These are phyloP conservation scores for Leccinum subspadiceum DNA, from an alignment of 1,284 basidiomycete species.

Conservation along the genomic window DNA sequence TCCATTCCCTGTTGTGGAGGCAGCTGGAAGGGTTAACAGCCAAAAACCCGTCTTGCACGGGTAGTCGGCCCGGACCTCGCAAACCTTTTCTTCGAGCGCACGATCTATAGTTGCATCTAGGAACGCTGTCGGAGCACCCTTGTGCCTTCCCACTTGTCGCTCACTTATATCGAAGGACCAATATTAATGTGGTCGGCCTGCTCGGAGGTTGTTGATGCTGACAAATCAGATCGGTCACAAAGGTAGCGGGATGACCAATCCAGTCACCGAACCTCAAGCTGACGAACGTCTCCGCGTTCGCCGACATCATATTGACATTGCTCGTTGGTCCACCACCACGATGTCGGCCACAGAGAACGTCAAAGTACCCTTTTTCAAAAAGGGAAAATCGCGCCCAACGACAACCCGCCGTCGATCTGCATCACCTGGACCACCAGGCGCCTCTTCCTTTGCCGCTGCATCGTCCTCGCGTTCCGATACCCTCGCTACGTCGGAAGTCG, in stretches of 20 bases:
- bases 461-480: conserved; percentile 35
- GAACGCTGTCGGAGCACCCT: neutral
- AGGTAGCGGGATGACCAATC: conserved; percentile 23
- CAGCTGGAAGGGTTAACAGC: neutral
- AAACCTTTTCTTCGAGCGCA: neutral
- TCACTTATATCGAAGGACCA: neutral
- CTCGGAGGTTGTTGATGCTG: neutral
- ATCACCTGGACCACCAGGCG: conserved; percentile 28
- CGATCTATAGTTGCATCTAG: neutral
- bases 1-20: neutral
- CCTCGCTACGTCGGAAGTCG: conserved; percentile 56
- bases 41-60: neutral
- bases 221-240: conserved; percentile 16
- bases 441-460: conserved; percentile 17
- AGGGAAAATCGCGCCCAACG: conserved; percentile 72
- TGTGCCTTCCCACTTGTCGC: neutral
- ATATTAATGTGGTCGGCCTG: neutral
- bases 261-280: no score
- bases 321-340: conserved; percentile 19
- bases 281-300: no score
- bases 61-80: neutral
- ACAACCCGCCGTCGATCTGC: conserved; percentile 69
- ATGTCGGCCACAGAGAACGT: conserved; percentile 43
- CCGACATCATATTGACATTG: neutral
- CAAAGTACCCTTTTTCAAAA: conserved; percentile 84